These are phyloP conservation scores for Centella asiatica DNA, from an alignment of 129 eudicot genomes.

Conservation along the genomic window DNA sequence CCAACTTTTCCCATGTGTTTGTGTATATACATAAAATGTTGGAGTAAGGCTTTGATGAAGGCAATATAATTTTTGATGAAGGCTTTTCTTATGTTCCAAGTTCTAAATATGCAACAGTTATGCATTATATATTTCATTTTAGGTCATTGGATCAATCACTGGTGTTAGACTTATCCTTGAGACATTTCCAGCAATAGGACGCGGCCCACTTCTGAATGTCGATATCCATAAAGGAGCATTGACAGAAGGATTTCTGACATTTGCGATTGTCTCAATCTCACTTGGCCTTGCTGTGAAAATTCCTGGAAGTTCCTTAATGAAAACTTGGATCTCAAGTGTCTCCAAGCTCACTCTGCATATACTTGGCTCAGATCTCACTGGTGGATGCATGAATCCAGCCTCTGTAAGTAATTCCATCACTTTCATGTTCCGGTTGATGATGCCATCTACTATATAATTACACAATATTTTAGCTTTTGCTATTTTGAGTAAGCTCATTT, in stretches of 20 bases:
- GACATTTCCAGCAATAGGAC: constrained; percentile 60
- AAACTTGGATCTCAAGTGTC: constrained; percentile 86
- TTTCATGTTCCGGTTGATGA: not conserved
- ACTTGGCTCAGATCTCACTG: constrained; percentile 83
- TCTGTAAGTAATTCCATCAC: constrained; percentile 47
- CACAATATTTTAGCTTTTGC: not conserved
- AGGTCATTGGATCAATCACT: constrained; percentile 74
- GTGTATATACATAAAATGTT: too few species aligned
- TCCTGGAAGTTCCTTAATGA: constrained; percentile 60
- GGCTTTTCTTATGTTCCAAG: not conserved
- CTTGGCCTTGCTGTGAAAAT: constrained; percentile 45
- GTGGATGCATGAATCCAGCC: constrained; percentile 96
- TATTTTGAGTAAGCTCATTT: too few species aligned
- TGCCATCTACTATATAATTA: constrained; percentile 5
- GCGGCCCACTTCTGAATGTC: constrained; percentile 67
- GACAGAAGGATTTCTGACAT: constrained; percentile 82
- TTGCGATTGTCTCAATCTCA: constrained; percentile 49
- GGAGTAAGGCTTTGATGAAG: not conserved
- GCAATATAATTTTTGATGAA: not conserved
- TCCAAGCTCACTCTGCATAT: constrained; percentile 82
- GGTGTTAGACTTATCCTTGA: constrained; percentile 66
- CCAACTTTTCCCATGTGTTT: too few species aligned
- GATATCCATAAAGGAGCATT: constrained; percentile 71
- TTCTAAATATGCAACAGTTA: not conserved
- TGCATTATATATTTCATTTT: not conserved